Conservation (phyloP, 495 filamentous ascomycete species). For the Aspergillus cristatus region DNA sequence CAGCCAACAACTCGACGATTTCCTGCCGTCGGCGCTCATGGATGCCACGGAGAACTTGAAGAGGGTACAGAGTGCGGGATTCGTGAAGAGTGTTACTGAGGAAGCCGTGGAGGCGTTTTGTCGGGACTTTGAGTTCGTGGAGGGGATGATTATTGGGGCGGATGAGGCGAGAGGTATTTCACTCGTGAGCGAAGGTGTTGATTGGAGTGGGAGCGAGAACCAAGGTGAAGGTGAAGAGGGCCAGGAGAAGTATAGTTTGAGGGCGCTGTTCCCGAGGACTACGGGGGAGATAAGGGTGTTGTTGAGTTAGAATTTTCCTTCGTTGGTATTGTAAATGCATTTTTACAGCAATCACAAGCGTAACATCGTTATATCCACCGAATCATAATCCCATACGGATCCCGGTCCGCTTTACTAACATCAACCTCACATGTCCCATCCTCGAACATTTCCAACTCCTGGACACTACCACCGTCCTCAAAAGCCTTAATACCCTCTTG, state of each 20-base stretch:
- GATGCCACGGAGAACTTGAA: conserved; percentile 78
- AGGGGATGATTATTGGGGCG: conserved; percentile 53
- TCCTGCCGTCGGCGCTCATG: conserved; percentile 85
- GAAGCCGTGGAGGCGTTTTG: conserved; percentile 82
- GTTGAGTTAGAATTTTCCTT: conserved; percentile 35
- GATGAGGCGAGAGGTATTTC: conserved; percentile 40
- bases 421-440: conserved; percentile 51
- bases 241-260: conserved; percentile 41
- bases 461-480: conserved; percentile 17
- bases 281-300: conserved; percentile 78
- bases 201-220: conserved; percentile 16
- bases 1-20: conserved; percentile 77
- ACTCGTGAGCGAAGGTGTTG: conserved; percentile 15
- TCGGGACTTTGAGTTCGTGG: conserved; percentile 82
- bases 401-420: conserved; percentile 70
- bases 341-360: too few species aligned
- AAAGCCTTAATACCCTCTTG: conserved; percentile 22
- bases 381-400: conserved; percentile 65
- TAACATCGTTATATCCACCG: conserved; percentile 43
- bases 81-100: conserved; percentile 68
- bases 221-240: conserved; percentile 29
- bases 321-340: too few species aligned
- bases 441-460: conserved; percentile 35
- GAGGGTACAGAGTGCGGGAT: conserved; percentile 52
- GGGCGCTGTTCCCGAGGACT: conserved; percentile 71